A percentile compares a stretch with the other conserved stretches of the same genome.
phyloP scores from a whole-genome alignment of 2,329 filamentous ascomycete species.

The Trichoderma koningiopsis region DNA sequence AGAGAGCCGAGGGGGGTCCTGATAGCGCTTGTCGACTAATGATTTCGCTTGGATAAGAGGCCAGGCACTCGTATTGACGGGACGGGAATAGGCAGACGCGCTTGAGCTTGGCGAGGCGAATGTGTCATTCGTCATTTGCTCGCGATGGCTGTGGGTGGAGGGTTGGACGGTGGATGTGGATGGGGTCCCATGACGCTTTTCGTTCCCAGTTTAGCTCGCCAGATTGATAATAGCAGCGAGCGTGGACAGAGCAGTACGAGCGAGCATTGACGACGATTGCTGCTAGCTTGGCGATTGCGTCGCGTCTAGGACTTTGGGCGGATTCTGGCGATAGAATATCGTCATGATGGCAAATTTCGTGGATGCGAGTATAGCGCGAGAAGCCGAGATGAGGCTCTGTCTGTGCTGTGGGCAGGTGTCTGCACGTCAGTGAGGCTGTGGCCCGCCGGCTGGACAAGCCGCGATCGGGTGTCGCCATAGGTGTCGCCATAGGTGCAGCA shows the following conservation, averaged over 20 bases:
- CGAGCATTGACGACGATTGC: not conserved
- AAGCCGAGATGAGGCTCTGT: constrained; percentile 18
- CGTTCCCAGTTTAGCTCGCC: constrained; percentile 11
- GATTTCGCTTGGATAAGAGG: constrained; percentile 1
- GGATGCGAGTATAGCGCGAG: not conserved
- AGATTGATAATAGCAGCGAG: not conserved
- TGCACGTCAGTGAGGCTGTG: constrained; percentile 23
- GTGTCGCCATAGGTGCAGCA: constrained; percentile 12
- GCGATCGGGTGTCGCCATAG: constrained; percentile 15
- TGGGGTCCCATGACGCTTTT: constrained; percentile 21
- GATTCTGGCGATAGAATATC: constrained; percentile 1
- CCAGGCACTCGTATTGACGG: not conserved
- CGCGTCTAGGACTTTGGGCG: constrained; percentile 18
- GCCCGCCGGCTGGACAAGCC: not conserved
- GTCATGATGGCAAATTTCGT: constrained; percentile 18
- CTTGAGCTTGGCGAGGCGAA: not conserved
- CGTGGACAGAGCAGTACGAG: not conserved
- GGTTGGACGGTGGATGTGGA: constrained; percentile 14
- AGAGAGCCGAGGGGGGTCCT: constrained; percentile 1
- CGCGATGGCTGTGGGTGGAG: not conserved
- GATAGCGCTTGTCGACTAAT: constrained; percentile 22
- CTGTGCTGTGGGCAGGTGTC: not conserved
- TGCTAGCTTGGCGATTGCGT: constrained; percentile 6
- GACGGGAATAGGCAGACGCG: constrained; percentile 17
- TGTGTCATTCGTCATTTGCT: constrained; percentile 15